These are phyloP conservation scores for Globisporangium polare DNA, from an alignment of 352 stramenopile genomes.

Conservation along the genomic window DNA sequence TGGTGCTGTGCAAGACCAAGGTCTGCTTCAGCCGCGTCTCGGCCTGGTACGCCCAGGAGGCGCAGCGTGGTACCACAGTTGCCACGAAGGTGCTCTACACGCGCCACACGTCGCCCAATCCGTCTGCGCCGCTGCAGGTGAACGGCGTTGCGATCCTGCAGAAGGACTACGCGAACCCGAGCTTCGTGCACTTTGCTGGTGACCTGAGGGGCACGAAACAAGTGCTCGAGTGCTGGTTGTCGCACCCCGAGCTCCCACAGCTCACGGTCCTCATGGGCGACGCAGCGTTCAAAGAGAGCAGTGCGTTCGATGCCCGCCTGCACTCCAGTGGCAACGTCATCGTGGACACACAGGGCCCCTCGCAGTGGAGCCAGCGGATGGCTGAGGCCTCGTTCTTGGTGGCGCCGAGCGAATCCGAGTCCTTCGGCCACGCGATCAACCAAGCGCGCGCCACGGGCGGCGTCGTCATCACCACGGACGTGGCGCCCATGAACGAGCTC, in stretches of 20 bases:
- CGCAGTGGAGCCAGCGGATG: constrained; percentile 37
- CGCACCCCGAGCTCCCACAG: constrained; percentile 31
- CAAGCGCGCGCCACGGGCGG: constrained; percentile 40
- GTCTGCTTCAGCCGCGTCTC: constrained; percentile 36
- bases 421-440: constrained; percentile 68
- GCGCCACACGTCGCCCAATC: constrained; percentile 44
- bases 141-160: constrained; percentile 16
- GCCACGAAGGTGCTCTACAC: constrained; percentile 39
- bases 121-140: constrained; percentile 18
- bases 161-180: constrained; percentile 36
- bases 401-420: constrained; percentile 50
- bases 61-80: constrained; percentile 33
- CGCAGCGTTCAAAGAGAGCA: constrained; percentile 9
- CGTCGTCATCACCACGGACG: constrained; percentile 47
- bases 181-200: constrained; percentile 52
- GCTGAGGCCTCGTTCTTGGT: constrained; percentile 43
- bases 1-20: constrained; percentile 58
- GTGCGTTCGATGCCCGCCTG: constrained; percentile 20
- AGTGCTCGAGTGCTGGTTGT: constrained; percentile 54
- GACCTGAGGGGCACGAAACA: constrained; percentile 41
- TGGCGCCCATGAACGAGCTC: constrained; percentile 66
- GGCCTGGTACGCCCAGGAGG: constrained; percentile 43
- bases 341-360: constrained; percentile 21
- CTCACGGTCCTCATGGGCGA: constrained; percentile 37
- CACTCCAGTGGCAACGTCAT: constrained; percentile 21